Conservation (phyloP, 2,329 filamentous ascomycete species). For the Nannizziopsis barbatae region DNA sequence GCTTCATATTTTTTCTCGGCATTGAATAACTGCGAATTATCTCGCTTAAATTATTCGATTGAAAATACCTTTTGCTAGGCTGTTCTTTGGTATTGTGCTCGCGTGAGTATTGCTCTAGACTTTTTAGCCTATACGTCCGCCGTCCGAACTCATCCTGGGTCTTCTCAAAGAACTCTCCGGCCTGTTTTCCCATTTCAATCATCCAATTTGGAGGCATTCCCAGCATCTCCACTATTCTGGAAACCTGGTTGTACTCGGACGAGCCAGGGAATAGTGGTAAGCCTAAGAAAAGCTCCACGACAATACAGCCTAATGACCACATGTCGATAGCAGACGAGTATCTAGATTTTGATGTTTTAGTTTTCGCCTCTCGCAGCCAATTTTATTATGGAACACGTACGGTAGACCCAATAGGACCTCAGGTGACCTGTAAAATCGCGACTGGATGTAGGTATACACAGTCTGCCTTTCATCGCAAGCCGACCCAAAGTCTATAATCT, state of each 20-base stretch:
- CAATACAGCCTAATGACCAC: conserved; percentile 98
- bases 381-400: conserved; percentile 27
- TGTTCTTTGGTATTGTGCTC: conserved; percentile 96
- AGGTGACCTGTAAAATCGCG: conserved; percentile 91
- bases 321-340: conserved; percentile 99
- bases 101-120: conserved; percentile 93
- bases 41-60: conserved; percentile 82
- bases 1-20: conserved; percentile 99
- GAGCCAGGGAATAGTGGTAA: conserved; percentile 91
- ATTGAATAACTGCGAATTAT: conserved; percentile 98
- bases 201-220: conserved; percentile 96
- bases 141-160: conserved; percentile 81
- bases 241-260: conserved; percentile 97
- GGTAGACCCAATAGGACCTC: conserved; percentile 91
- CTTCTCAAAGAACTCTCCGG: conserved; percentile 95
- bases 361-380: not conserved
- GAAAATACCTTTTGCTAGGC: conserved; percentile 99
- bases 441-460: conserved; percentile 98
- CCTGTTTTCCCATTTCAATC: conserved; percentile 97
- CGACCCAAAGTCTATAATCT: conserved; percentile 98
- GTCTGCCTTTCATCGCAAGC: conserved; percentile 97
- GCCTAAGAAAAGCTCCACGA: conserved; percentile 92
- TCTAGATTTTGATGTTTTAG: conserved; percentile 22
- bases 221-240: conserved; percentile 94
- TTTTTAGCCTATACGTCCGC: conserved; percentile 82